phyloP scores from a whole-genome alignment of 2,329 filamentous ascomycete species.

The Aureobasidium sp. region DNA sequence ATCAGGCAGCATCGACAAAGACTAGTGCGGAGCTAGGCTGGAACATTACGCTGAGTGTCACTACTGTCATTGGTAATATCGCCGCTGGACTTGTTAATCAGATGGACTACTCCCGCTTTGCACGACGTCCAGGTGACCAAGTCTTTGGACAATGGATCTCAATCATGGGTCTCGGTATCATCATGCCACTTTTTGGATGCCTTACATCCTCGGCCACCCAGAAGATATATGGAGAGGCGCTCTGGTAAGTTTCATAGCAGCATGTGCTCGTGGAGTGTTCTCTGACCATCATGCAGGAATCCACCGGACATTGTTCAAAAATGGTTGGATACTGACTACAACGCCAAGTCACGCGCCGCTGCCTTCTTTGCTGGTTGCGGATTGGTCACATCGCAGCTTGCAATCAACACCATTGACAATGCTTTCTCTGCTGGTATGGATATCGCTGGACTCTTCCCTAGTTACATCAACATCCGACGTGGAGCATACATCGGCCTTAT shows the following conservation, averaged over 20 bases:
- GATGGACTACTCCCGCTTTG: slow-evolving; percentile 30
- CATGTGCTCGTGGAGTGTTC: not conserved
- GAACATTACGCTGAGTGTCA: slow-evolving; percentile 34
- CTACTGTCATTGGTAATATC: slow-evolving; percentile 38
- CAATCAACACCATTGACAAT: slow-evolving; percentile 42
- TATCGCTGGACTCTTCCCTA: slow-evolving; percentile 45
- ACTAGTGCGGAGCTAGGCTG: slow-evolving; percentile 31
- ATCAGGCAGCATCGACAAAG: slow-evolving; percentile 19
- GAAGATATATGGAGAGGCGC: slow-evolving; percentile 45
- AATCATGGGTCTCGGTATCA: slow-evolving; percentile 43
- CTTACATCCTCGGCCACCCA: slow-evolving; percentile 47
- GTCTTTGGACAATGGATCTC: slow-evolving; percentile 40
- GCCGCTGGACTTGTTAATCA: slow-evolving; percentile 42
- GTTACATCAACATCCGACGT: slow-evolving; percentile 51
- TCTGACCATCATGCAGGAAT: slow-evolving; percentile 22
- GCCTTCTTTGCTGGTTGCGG: slow-evolving; percentile 43
- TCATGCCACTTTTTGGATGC: slow-evolving; percentile 19
- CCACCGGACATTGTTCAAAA: slow-evolving; percentile 37
- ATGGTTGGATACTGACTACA: slow-evolving; percentile 28
- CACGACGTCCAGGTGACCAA: slow-evolving; percentile 35
- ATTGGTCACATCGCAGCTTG: slow-evolving; percentile 41
- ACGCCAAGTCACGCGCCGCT: slow-evolving; percentile 31
- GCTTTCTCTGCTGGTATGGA: slow-evolving; percentile 50
- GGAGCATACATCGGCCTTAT: slow-evolving; percentile 45
- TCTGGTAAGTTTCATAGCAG: slow-evolving; percentile 31